A percentile compares a stretch with the other conserved stretches of the same genome.
Conservation (phyloP, 2,329 filamentous ascomycete species). For the Hypoxylon rubiginosum region DNA sequence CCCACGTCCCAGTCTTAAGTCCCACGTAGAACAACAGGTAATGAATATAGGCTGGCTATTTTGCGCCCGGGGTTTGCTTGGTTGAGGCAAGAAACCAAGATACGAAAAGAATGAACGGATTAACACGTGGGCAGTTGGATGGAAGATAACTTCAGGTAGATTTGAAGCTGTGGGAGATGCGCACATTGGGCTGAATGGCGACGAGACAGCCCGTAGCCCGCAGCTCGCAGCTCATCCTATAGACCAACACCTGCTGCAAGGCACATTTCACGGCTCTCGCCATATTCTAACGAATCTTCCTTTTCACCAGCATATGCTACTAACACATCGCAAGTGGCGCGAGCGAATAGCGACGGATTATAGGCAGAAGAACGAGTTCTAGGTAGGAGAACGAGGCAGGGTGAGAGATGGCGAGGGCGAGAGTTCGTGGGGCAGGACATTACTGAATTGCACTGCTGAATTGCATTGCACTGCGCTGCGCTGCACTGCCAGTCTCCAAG, state of each 20-base stretch:
- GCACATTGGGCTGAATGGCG: slow-evolving; percentile 15
- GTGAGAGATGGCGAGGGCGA: not conserved
- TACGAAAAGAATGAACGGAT: slow-evolving; percentile 11
- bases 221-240: slow-evolving; percentile 22
- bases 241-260: slow-evolving; percentile 15
- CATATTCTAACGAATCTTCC: slow-evolving; percentile 12
- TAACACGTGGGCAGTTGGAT: not conserved
- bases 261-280: slow-evolving; percentile 32
- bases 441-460: not conserved
- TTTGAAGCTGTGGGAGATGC: not conserved
- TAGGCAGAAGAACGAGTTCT: not conserved
- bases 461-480: not conserved
- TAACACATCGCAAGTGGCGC: slow-evolving; percentile 4
- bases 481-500: not conserved
- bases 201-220: slow-evolving; percentile 17
- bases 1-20: slow-evolving; percentile 14
- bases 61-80: slow-evolving; percentile 7
- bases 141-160: not conserved
- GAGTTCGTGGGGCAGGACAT: not conserved
- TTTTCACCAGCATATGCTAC: slow-evolving; percentile 17
- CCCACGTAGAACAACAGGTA: not conserved
- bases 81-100: not conserved
- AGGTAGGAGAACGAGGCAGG: not conserved
- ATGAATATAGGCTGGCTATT: slow-evolving; percentile 4
- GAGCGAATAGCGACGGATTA: slow-evolving; percentile 3